A percentile compares a stretch with the other conserved stretches of the same genome.
Evolutionary conservation across 768 basidiomycete species (phyloP).

Genomic region (Astraeus odoratus): DNA sequence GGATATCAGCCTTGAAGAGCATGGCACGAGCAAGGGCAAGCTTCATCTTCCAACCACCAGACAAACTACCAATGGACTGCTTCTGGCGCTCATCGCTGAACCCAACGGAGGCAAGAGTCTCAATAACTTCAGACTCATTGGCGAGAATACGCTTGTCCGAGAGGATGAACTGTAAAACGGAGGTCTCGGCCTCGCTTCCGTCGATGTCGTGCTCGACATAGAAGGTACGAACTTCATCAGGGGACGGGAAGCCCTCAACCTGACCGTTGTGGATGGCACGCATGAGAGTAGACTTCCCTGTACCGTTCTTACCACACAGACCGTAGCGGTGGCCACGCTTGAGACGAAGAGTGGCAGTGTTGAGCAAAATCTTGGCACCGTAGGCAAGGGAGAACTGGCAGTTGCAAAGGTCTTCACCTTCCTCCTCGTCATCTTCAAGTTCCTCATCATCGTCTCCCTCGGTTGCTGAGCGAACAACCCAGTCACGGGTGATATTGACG

Average conservation of each 20-base stretch:
- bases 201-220: slow-evolving; percentile 99
- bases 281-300: slow-evolving; percentile 94
- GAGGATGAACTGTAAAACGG: slow-evolving; percentile 84
- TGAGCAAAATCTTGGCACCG: slow-evolving; percentile 97
- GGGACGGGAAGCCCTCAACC: slow-evolving; percentile 97
- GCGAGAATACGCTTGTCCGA: slow-evolving; percentile 78
- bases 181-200: slow-evolving; percentile 87
- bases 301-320: slow-evolving; percentile 98
- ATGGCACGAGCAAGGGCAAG: slow-evolving; percentile 94
- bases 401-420: slow-evolving; percentile 98
- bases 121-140: slow-evolving; percentile 58
- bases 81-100: slow-evolving; percentile 85
- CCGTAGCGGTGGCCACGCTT: slow-evolving; percentile 99
- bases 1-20: slow-evolving; percentile 97
- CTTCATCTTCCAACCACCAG: slow-evolving; percentile 99
- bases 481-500: slow-evolving; percentile 64
- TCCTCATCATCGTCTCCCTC: slow-evolving; percentile 65
- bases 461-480: slow-evolving; percentile 85
- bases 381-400: slow-evolving; percentile 98
- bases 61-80: slow-evolving; percentile 81
- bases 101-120: slow-evolving; percentile 85
- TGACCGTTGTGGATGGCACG: slow-evolving; percentile 91
- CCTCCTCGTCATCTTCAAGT: slow-evolving; percentile 84
- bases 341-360: slow-evolving; percentile 93
- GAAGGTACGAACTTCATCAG: slow-evolving; percentile 96